Conservation (phyloP, 1,284 basidiomycete species). For the Malassezia yamatoensis region DNA sequence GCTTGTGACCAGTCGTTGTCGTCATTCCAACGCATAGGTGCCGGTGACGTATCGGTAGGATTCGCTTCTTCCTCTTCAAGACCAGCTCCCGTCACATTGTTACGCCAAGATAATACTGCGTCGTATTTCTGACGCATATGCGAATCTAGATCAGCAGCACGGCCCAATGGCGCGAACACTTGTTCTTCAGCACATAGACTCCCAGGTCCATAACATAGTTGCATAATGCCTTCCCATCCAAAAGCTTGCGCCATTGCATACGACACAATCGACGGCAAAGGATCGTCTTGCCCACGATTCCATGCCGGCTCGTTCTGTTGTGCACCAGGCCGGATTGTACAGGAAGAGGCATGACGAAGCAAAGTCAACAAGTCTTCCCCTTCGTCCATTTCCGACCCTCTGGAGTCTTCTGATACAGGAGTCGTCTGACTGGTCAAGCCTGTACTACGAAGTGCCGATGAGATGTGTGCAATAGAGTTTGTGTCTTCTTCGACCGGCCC, state of each 20-base stretch:
- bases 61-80: not conserved
- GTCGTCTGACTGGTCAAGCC: not conserved
- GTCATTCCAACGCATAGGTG: not conserved
- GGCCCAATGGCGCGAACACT: slow-evolving; percentile 26
- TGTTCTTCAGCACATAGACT: slow-evolving; percentile 24
- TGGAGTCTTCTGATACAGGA: not conserved
- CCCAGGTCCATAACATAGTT: slow-evolving; percentile 39
- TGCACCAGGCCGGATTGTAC: not conserved
- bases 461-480: not conserved
- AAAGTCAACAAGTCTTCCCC: slow-evolving; percentile 21
- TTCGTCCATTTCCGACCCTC: not conserved
- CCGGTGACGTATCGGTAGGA: not conserved
- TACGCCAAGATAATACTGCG: slow-evolving; percentile 29
- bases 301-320: slow-evolving; percentile 19
- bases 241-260: slow-evolving; percentile 31
- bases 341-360: slow-evolving; percentile 8
- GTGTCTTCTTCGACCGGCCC: not conserved
- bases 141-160: slow-evolving; percentile 32
- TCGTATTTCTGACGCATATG: slow-evolving; percentile 21
- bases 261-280: slow-evolving; percentile 29
- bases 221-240: slow-evolving; percentile 45
- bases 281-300: slow-evolving; percentile 33
- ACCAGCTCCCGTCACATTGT: slow-evolving; percentile 1
- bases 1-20: not conserved
- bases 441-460: not conserved